These are phyloP conservation scores for Colletotrichum theobromicola DNA, from an alignment of 2,329 filamentous ascomycete genomes.

Conservation along the genomic window DNA sequence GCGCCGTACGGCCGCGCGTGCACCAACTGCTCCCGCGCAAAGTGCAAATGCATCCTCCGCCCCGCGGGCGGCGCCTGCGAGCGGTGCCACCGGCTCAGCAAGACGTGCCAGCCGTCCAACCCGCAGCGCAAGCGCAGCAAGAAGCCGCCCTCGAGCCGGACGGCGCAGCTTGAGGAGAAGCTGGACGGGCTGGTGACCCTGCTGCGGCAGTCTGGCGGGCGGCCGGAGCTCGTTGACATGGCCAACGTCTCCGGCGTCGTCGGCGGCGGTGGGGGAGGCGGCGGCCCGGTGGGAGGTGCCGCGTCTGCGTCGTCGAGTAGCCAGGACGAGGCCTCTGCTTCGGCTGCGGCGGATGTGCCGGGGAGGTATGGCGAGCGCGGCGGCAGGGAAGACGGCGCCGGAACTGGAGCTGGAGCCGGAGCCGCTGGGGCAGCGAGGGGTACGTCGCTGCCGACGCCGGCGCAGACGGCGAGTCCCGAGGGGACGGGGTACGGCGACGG, in stretches of 20 bases:
- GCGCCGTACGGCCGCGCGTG: constrained; percentile 48
- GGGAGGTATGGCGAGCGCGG: neutral
- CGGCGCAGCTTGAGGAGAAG: constrained; percentile 29
- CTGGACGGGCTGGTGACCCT: constrained; percentile 32
- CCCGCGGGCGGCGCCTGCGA: constrained; percentile 34
- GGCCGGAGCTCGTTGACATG: neutral
- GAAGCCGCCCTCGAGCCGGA: constrained; percentile 24
- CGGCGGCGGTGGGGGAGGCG: neutral
- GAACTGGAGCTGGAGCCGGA: neutral
- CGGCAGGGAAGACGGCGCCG: neutral
- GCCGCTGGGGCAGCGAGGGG: neutral
- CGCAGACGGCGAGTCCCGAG: constrained; percentile 7
- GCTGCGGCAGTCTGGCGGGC: constrained; percentile 23
- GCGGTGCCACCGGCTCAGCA: constrained; percentile 46
- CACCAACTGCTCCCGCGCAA: constrained; percentile 45
- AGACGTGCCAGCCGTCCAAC: constrained; percentile 42
- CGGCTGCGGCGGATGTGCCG: neutral
- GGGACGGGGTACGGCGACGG: neutral
- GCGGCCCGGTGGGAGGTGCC: neutral
- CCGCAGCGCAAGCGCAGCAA: constrained; percentile 33
- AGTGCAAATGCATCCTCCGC: constrained; percentile 48
- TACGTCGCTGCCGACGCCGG: constrained; percentile 5
- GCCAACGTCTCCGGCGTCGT: neutral
- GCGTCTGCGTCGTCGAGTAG: neutral
- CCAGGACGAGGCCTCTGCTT: neutral